These are phyloP conservation scores for Telfairia occidentalis DNA, from an alignment of 331 rosid species.

Conservation along the genomic window DNA sequence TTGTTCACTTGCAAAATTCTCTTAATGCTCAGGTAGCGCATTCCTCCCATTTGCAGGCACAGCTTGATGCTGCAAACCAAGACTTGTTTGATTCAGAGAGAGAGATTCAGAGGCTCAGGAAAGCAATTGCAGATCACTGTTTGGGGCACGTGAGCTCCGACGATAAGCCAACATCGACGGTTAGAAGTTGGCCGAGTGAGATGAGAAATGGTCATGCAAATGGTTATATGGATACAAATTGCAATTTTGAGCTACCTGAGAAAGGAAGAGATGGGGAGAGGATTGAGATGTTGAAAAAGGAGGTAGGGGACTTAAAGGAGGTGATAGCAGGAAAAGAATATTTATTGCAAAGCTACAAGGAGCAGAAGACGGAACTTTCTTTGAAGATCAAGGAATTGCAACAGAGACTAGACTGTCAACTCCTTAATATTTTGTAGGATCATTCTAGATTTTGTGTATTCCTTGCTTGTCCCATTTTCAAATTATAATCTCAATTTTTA, in stretches of 20 bases:
- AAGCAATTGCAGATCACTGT: slow-evolving; percentile 89
- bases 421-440: slow-evolving; percentile 84
- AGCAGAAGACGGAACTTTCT: slow-evolving; percentile 70
- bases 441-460: slow-evolving; percentile 40
- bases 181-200: slow-evolving; percentile 21
- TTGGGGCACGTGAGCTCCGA: slow-evolving; percentile 27
- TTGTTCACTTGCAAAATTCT: slow-evolving; percentile 63
- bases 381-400: slow-evolving; percentile 73
- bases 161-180: slow-evolving; percentile 23
- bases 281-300: slow-evolving; percentile 67
- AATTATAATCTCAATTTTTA: slow-evolving; percentile 20
- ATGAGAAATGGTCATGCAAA: slow-evolving; percentile 43
- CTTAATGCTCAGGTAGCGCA: slow-evolving; percentile 54
- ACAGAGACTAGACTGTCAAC: slow-evolving; percentile 79
- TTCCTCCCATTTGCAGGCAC: slow-evolving; percentile 73
- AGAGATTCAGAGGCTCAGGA: slow-evolving; percentile 83
- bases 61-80: slow-evolving; percentile 63
- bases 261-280: slow-evolving; percentile 49
- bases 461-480: slow-evolving; percentile 29
- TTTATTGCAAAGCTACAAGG: slow-evolving; percentile 79
- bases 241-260: slow-evolving; percentile 26
- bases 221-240: slow-evolving; percentile 46
- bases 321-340: slow-evolving; percentile 82
- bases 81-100: slow-evolving; percentile 70
- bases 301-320: slow-evolving; percentile 83